Percentiles rank a stretch among this genome's conserved stretches.
phyloP scores from a whole-genome alignment of 2,329 filamentous ascomycete genomes.

The Aspergillus costaricaensis region DNA sequence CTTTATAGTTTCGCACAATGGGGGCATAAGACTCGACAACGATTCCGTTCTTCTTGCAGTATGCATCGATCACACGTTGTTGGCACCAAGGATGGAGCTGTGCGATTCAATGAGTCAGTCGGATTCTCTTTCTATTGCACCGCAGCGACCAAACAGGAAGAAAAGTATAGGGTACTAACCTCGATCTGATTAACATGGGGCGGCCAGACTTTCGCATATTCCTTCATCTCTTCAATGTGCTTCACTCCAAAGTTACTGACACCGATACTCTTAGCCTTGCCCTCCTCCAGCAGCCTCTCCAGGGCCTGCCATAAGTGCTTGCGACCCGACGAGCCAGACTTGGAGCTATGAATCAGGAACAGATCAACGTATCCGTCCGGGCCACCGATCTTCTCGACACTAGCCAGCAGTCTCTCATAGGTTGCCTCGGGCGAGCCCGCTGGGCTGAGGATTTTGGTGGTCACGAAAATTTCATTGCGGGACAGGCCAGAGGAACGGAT shows the following conservation, averaged over 20 bases:
- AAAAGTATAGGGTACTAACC: slow-evolving; percentile 47
- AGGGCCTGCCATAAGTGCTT: slow-evolving; percentile 67
- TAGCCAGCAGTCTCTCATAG: slow-evolving; percentile 61
- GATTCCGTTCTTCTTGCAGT: slow-evolving; percentile 55
- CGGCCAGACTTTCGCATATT: slow-evolving; percentile 66
- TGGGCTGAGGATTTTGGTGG: slow-evolving; percentile 66
- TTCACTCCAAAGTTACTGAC: slow-evolving; percentile 71
- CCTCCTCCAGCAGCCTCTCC: slow-evolving; percentile 62
- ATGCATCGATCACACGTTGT: slow-evolving; percentile 60
- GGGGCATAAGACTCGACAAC: slow-evolving; percentile 57
- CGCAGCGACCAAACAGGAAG: neutral
- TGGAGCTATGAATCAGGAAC: slow-evolving; percentile 69
- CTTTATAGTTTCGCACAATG: slow-evolving; percentile 67
- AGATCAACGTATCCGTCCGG: slow-evolving; percentile 68
- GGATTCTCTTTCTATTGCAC: slow-evolving; percentile 14
- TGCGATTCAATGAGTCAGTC: slow-evolving; percentile 18
- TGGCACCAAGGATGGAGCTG: slow-evolving; percentile 74
- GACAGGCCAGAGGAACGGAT: slow-evolving; percentile 58
- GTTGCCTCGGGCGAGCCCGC: slow-evolving; percentile 58
- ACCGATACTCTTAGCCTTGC: slow-evolving; percentile 65
- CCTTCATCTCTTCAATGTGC: slow-evolving; percentile 69
- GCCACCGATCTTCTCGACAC: slow-evolving; percentile 63
- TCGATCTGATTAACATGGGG: slow-evolving; percentile 75
- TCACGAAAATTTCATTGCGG: slow-evolving; percentile 63
- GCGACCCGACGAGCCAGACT: slow-evolving; percentile 55